A percentile compares a stretch with the other conserved stretches of the same genome.
Conservation (phyloP, 306 rosid genomes). For the Casuarina equisetifolia region DNA sequence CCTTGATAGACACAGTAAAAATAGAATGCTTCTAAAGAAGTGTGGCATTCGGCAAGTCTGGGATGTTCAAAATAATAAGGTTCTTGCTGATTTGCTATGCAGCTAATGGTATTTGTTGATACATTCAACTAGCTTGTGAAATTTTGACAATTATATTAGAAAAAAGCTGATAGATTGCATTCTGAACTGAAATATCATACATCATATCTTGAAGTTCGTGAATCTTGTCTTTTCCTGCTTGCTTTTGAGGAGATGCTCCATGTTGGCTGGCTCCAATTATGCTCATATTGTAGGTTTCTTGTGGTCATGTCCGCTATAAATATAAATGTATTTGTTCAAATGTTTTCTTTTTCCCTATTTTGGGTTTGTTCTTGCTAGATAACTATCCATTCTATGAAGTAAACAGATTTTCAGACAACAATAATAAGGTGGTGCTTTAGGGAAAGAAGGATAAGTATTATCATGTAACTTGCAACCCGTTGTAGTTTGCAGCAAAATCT, state of each 20-base stretch:
- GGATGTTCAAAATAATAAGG: background rate
- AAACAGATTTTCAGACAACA: slow-evolving; percentile 1
- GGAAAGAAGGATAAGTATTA: background rate
- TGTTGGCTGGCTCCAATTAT: background rate
- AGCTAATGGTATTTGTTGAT: background rate
- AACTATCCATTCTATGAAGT: background rate
- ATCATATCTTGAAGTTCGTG: background rate
- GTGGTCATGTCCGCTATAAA: background rate
- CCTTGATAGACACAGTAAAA: background rate
- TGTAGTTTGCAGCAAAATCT: slow-evolving; percentile 9
- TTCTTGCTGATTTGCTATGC: background rate
- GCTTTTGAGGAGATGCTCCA: background rate
- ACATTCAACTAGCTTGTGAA: background rate
- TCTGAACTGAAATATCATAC: background rate
- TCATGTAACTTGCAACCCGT: background rate
- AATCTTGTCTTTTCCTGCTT: background rate
- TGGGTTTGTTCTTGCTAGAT: background rate
- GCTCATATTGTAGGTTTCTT: slow-evolving; percentile 1
- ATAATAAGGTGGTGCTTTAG: background rate
- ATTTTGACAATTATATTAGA: background rate
- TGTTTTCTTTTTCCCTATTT: background rate
- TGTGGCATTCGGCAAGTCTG: background rate
- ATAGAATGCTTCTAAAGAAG: background rate
- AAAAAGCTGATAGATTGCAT: background rate
- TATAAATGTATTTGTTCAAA: background rate